Evolutionary conservation across 768 basidiomycete species (phyloP), one percentile per base, ranked within the genome.

Genomic region (Filobasidium floriforme): DNA sequence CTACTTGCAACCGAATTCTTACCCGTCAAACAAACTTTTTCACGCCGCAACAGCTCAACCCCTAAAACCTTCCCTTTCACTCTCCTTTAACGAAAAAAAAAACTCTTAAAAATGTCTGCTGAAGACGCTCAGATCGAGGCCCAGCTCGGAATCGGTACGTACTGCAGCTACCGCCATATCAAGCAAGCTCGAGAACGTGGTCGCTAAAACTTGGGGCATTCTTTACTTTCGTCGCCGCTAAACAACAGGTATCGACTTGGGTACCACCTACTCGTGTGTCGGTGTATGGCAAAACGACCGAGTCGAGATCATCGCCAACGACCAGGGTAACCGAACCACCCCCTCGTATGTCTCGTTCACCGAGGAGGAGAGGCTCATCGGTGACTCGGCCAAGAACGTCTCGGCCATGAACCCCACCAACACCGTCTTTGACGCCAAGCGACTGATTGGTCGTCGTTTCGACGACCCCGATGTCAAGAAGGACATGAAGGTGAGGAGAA

Each of bases 341-440:
- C 94, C 94, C 55, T 99, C 94, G 76, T 99, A 99, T 81, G 96
- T 99, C 81, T 91, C 94, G 74, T 99, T 99, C 85, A 91, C 92
- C 71, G 79, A 87, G 60, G 90, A 92, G 78, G 93, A 96, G 84
- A 92, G 92, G 83, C 81, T 94, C 80, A 98, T 98, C 79, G 93
- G 96, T 79, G 93, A 98, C 86, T 92, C 92, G 75, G 75, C 75
- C 70, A 78, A 77, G 75, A 96, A 96, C 80, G 93, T 98, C 84
- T 90, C 90, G 67, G 96, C 96, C 73, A 99, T 99, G 96, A 99
- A 99, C 86, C 96, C 96, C 70, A 84, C 84, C 76, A 97, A 97
- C 85, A 99, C 96, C 73, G 89, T 98, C 80, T 98, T 98, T 81
- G 94, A 98, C 80, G 94, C 94, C 68, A 97, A 98, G 83, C 93